Base-by-base conservation (phyloP, 352 stramenopile species). In the Elongisporangium anandrum region DNA sequence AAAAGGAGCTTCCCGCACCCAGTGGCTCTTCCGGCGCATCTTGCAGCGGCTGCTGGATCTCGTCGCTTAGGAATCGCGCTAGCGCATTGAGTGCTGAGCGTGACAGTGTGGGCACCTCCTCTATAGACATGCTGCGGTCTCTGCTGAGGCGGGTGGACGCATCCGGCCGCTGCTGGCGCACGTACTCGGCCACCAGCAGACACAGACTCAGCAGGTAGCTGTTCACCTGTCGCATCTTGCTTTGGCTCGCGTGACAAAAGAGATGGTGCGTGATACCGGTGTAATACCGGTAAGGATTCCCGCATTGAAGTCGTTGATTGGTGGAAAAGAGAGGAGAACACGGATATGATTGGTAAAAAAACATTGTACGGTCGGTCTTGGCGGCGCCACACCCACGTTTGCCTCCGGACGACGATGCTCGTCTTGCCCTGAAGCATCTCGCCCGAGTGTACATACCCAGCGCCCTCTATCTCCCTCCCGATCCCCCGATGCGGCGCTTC, bases 181-280 rank as follows among this genome's bases (percentile, higher is more conserved):
- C 73, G 52, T 77, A 77, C 63, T 86, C 76, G 13, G 71, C 72
- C 5, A 72, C 61, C 16, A 86, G 63, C 26, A 86, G 47, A 53
- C 71, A 75, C 54, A 86, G 63, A 24, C 69, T 79, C 55, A 86
- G 66, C 22, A 77, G 62, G 61, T 86, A 86, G 53, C 68, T 74
- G 49, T 78, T 81, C 22, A 60, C 72, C 38, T 68, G 68, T 64
- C 67, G 72, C 70, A 70, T 77, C 10, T 61, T 58, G 68, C 74
- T 24, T 64, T 50, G 22, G 16, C 20, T n/a, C 26, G n/a, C n/a
- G n/a, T n/a, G n/a, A n/a, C 17, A 38, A 39, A 50, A 20, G 10
- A 1, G 29, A 41, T 34, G 24, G 24, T 7, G 24, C 24, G 24
- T 7, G 3, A 15, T 41, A 41, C 29, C 29, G 29, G 29, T 41